Base-by-base conservation (phyloP, 768 basidiomycete genomes). In the Tricholoma saponaceum region DNA sequence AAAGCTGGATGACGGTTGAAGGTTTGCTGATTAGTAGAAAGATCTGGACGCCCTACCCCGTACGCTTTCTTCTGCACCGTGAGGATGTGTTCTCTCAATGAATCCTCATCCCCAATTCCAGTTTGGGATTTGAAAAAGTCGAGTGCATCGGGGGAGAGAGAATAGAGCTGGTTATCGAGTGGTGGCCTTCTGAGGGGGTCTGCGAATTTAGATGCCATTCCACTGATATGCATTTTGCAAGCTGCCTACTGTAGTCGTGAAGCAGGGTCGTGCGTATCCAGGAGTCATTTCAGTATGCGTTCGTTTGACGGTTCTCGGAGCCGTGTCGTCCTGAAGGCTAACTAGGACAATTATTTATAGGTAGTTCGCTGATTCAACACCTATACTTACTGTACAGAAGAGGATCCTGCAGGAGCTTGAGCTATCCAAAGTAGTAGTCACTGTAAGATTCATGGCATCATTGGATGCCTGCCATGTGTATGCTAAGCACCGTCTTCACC, bases 71-170 rank as follows among this genome's bases (percentile, higher is more conserved):
- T 63, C 58, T 73, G 72, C 12, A 73, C 65, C 3, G 52, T 54
- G 8, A 70, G 49, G 28, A 75, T 66, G 50, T 76, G 74, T n/a
- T 64, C 52, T 56, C 67, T 74, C 49, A 74, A 52, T 32, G 58
- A 64, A 0, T 64, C 66, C 13, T 69, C 65, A 33, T 70, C 62
- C n/a, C 69, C 56, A 14, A 74, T 72, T 26, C 66, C 65, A 14
- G 67, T 75, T 51, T 66, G 60, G 8, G 32, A 7, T 61, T 71
- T 70, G 54, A 74, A 62, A 41, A 73, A 71, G 3, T 62, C 58
- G 0, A 64, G 49, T 51, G 71, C 67, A 5, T 70, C 67, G 8
- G 59, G 32, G 1, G 60, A 51, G 2, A 70, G 61, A 12, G 60
- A 56, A 39, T 69, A 69, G 14, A 68, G 54, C n/a, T 49, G 35